Conservation (phyloP, 2,329 filamentous ascomycete genomes). For the Cyanodermella asteris region DNA sequence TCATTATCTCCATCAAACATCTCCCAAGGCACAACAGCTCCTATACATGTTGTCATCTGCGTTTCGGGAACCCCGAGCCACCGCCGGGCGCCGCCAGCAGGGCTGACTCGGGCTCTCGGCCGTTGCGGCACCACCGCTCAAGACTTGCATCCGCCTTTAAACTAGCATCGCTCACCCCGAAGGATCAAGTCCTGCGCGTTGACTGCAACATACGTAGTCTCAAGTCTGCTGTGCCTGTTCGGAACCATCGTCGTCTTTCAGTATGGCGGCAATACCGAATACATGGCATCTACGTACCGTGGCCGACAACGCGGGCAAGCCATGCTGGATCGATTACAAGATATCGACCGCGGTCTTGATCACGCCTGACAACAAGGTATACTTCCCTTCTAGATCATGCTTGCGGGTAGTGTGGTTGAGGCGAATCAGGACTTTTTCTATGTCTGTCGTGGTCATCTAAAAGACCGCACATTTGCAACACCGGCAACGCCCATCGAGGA, state of each 20-base stretch:
- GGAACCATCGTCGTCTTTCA: not conserved
- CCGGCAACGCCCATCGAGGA: conserved; percentile 25
- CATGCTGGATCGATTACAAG: conserved; percentile 84
- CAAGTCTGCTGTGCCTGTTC: no score
- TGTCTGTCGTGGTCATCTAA: conserved; percentile 62
- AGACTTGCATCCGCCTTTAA: no score
- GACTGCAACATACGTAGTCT: no score
- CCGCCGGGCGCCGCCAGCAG: no score
- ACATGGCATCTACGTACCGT: conserved; percentile 71
- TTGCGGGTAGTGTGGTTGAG: not conserved
- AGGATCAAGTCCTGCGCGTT: no score
- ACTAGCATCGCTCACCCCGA: no score
- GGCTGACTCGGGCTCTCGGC: no score
- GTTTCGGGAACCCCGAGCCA: no score
- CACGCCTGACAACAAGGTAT: conserved; percentile 71
- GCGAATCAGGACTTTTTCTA: conserved; percentile 67
- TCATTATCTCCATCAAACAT: no score
- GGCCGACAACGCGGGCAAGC: conserved; percentile 59
- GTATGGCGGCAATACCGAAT: conserved; percentile 36
- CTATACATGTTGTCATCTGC: no score
- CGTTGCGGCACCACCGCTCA: no score
- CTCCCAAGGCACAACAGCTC: no score
- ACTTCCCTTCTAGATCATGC: conserved; percentile 2
- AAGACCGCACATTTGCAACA: conserved; percentile 59
- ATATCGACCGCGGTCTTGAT: conserved; percentile 70